A percentile compares a stretch with the other conserved stretches of the same genome.
phyloP scores from a whole-genome alignment of 129 eudicot genomes.

The Arctium lappa region DNA sequence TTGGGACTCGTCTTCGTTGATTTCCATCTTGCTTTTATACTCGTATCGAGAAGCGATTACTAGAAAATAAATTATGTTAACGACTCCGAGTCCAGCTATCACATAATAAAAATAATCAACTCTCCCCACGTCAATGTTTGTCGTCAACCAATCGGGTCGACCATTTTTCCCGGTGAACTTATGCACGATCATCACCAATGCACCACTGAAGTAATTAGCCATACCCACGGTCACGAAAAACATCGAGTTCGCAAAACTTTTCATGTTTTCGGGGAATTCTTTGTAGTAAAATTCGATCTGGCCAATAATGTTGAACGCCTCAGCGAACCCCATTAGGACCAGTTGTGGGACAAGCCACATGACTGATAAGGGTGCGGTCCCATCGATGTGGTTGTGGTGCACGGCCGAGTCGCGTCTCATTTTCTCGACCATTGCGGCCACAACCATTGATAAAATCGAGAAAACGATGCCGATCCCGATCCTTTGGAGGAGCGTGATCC shows the following conservation, averaged over 20 bases:
- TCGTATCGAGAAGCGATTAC: slow-evolving; percentile 37
- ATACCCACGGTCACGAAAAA: slow-evolving; percentile 45
- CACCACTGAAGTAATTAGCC: slow-evolving; percentile 52
- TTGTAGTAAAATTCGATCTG: slow-evolving; percentile 83
- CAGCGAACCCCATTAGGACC: slow-evolving; percentile 71
- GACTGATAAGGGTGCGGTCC: slow-evolving; percentile 62
- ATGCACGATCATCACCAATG: slow-evolving; percentile 48
- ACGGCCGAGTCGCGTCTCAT: slow-evolving; percentile 58
- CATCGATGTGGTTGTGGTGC: slow-evolving; percentile 29
- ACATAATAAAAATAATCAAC: slow-evolving; percentile 65
- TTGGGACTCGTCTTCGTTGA: slow-evolving; percentile 19
- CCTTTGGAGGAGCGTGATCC: slow-evolving; percentile 74
- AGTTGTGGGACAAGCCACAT: slow-evolving; percentile 90
- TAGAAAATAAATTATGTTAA: slow-evolving; percentile 54
- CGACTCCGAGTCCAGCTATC: slow-evolving; percentile 51
- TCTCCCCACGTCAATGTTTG: slow-evolving; percentile 50
- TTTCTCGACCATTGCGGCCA: slow-evolving; percentile 62
- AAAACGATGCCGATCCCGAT: slow-evolving; percentile 73
- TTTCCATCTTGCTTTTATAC: slow-evolving; percentile 36
- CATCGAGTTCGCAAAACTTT: slow-evolving; percentile 50
- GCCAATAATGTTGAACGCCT: slow-evolving; percentile 77
- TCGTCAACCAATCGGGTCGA: slow-evolving; percentile 65
- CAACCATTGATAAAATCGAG: slow-evolving; percentile 67
- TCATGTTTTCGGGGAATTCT: slow-evolving; percentile 84
- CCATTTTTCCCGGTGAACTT: slow-evolving; percentile 37